Base-by-base conservation (phyloP, 805 yeast species). In the Kazachstania psychrophila region DNA sequence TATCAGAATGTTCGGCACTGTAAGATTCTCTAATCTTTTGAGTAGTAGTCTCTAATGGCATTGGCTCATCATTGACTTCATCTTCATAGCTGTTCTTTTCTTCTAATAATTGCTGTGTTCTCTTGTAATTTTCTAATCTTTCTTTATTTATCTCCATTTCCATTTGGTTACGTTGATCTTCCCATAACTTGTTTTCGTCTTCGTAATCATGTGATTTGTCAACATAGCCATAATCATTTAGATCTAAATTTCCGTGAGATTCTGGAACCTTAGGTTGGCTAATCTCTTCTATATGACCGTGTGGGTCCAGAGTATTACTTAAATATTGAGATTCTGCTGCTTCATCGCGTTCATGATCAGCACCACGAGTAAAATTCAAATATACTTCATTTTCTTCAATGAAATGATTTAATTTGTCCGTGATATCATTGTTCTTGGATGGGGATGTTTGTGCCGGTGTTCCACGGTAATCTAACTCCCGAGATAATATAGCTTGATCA, bases 321-420 rank as follows among this genome's bases (percentile, higher is more conserved):
- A 36, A 18, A 4, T 26, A 31, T n/a, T 38, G 28, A 10, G 18
- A 10, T 5, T 51, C 59, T 36, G 54, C 36, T 33, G 52, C 37
- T 6, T 33, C 22, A 15, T 34, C 37, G n/a, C 41, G 34, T n/a
- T 40, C 44, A n/a, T n/a, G n/a, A n/a, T n/a, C n/a, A 4, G 56
- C 60, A 23, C 40, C 41, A 24, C 43, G 46, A 3, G 62, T 52
- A 34, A 56, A 58, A 23, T 47, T 50, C 23, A 48, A 36, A 39
- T 58, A 58, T 3, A 45, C 43, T 15, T 52, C 54, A 35, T 56
- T 52, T 14, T 49, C 39, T 9, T 49, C 50, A n/a, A 54, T 47
- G 33, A 44, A 53, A 17, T 49, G 36, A 28, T 49, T 47, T n/a
- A 55, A 36, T 34, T 44, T 50, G n/a, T 51, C 47, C 23, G 33